Conservation (phyloP, 768 basidiomycete genomes). For the Mycena polygramma region DNA sequence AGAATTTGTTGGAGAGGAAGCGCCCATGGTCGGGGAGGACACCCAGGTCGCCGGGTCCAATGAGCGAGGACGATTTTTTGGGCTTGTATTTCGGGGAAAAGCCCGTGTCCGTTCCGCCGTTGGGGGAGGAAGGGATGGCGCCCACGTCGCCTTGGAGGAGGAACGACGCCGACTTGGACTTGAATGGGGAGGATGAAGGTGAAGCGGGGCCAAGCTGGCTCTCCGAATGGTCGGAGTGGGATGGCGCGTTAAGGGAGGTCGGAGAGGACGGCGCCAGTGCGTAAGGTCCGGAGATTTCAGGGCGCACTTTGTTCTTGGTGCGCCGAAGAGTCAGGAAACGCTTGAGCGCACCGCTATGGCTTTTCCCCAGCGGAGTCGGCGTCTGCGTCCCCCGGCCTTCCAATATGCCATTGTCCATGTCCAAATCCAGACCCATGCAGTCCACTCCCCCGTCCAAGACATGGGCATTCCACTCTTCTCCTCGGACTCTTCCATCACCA, state of each 20-base stretch:
- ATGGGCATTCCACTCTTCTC: conserved; percentile 32
- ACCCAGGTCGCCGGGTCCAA: conserved; percentile 28
- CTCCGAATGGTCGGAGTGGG: conserved; percentile 12
- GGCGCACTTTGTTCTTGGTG: conserved; percentile 31
- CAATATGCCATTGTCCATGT: conserved; percentile 50
- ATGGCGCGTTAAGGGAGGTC: background rate
- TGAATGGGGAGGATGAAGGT: conserved; percentile 11
- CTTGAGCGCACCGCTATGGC: conserved; percentile 24
- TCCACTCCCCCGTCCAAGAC: conserved; percentile 22
- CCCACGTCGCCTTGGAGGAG: conserved; percentile 23
- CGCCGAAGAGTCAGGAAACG: conserved; percentile 34
- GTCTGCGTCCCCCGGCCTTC: conserved; percentile 24
- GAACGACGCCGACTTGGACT: conserved; percentile 26
- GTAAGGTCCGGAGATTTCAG: conserved; percentile 39
- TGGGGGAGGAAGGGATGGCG: conserved; percentile 35
- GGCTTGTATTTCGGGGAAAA: conserved; percentile 16
- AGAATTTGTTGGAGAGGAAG: conserved; percentile 34
- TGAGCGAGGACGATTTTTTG: conserved; percentile 30
- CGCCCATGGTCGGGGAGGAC: conserved; percentile 29
- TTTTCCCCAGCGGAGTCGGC: conserved; percentile 26
- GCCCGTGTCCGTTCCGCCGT: conserved; percentile 30
- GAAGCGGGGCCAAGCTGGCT: conserved; percentile 24
- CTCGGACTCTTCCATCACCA: conserved; percentile 38
- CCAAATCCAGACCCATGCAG: conserved; percentile 41
- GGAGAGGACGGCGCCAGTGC: conserved; percentile 30